These are phyloP conservation scores for Didymella exigua DNA, from an alignment of 2,329 filamentous ascomycete species.

Conservation along the genomic window DNA sequence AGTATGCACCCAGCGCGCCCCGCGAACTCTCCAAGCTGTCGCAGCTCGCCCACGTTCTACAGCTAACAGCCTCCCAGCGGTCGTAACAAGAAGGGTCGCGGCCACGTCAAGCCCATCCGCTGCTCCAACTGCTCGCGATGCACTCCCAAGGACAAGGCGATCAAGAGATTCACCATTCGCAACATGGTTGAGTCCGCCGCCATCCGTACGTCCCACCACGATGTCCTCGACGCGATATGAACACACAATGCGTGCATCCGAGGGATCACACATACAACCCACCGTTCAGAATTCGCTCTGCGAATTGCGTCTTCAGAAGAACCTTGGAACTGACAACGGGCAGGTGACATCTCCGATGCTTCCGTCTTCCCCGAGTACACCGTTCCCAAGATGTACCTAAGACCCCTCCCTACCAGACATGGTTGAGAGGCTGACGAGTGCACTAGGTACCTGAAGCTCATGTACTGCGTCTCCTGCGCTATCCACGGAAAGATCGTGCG, in stretches of 20 bases:
- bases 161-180: constrained; percentile 99
- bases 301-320: constrained; percentile 13
- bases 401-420: too few relatives aligned
- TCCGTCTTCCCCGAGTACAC: constrained; percentile 99
- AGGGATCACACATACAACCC: constrained; percentile 3
- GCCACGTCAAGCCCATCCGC: constrained; percentile 99
- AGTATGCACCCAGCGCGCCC: constrained; percentile 58
- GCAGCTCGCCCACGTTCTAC: constrained; percentile 16
- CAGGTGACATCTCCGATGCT: constrained; percentile 99
- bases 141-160: constrained; percentile 99
- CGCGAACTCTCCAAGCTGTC: constrained; percentile 15
- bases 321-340: constrained; percentile 30
- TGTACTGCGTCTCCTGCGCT: constrained; percentile 99
- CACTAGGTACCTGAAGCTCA: constrained; percentile 99
- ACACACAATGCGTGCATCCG: constrained; percentile 2
- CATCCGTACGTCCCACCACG: constrained; percentile 77
- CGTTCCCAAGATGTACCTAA: constrained; percentile 99
- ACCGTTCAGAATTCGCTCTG: constrained; percentile 6
- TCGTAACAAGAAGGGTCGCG: constrained; percentile 99
- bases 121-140: constrained; percentile 82
- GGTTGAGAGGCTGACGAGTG: too few relatives aligned
- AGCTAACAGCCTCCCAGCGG: constrained; percentile 66
- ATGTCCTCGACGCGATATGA: constrained; percentile 8
- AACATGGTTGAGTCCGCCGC: constrained; percentile 99
- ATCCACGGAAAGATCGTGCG: constrained; percentile 99